Evolutionary conservation across 2,329 filamentous ascomycete species (phyloP).

Genomic region (Penicillium sp.): DNA sequence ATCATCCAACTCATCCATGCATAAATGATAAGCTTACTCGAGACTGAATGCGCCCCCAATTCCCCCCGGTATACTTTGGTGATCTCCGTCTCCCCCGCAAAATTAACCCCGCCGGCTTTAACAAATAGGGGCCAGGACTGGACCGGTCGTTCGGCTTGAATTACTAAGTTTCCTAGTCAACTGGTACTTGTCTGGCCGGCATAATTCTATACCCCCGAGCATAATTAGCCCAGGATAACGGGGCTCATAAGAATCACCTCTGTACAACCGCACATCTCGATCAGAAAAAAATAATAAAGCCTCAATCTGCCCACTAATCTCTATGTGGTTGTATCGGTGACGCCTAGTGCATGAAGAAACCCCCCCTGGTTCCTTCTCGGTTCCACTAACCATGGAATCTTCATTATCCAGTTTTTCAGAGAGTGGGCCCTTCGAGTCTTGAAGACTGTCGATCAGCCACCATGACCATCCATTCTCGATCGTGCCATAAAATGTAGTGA

Average conservation of each 20-base stretch:
- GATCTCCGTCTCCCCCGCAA: constrained; percentile 2
- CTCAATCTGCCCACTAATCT: neutral
- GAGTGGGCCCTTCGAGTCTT: neutral
- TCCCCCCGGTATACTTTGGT: neutral
- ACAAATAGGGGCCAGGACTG: neutral
- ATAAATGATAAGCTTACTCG: neutral
- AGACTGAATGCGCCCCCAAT: neutral
- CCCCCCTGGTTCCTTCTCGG: neutral
- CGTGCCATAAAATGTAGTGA: too few relatives aligned
- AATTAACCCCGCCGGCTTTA: neutral
- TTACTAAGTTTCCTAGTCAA: neutral
- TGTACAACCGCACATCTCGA: neutral
- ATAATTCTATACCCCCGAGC: too few relatives aligned
- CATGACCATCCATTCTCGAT: neutral
- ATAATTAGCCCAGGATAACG: too few relatives aligned
- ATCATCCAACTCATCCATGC: neutral
- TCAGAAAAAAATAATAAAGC: too few relatives aligned
- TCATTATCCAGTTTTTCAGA: neutral
- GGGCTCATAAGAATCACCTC: too few relatives aligned
- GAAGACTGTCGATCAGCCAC: neutral
- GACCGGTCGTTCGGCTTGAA: neutral
- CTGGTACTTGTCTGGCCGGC: neutral
- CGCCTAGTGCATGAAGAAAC: neutral
- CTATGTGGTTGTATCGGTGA: neutral
- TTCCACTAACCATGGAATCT: neutral